phyloP scores from a whole-genome alignment of 2,329 filamentous ascomycete species.

The Microcyclospora tardicrescens region DNA sequence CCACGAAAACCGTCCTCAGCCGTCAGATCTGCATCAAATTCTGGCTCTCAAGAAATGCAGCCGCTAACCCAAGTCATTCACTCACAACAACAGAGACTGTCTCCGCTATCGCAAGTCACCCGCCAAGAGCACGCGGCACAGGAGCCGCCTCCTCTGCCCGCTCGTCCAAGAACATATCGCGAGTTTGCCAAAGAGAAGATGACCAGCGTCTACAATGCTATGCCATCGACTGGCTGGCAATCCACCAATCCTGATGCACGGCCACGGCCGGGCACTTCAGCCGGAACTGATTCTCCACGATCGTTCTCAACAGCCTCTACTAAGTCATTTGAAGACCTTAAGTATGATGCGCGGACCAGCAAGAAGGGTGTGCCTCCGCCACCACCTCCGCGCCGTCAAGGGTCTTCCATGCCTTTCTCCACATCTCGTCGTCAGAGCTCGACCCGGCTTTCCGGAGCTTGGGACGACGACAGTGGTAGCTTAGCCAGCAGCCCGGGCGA shows the following conservation, averaged over 20 bases:
- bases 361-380: slow-evolving; percentile 7
- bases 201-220: slow-evolving; percentile 2
- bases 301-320: slow-evolving; percentile 2
- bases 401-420: slow-evolving; percentile 17
- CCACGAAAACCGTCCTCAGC: slow-evolving; percentile 24
- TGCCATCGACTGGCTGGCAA: slow-evolving; percentile 5
- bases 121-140: slow-evolving; percentile 16
- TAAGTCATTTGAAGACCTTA: slow-evolving; percentile 4
- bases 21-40: slow-evolving; percentile 13
- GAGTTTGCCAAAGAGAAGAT: slow-evolving; percentile 11
- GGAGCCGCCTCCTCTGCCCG: slow-evolving; percentile 16
- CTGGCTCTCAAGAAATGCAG: neutral
- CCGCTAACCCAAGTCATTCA: slow-evolving; percentile 2
- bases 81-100: slow-evolving; percentile 14
- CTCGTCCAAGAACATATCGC: slow-evolving; percentile 19
- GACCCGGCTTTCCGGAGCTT: slow-evolving; percentile 23
- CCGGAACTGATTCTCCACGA: slow-evolving; percentile 1
- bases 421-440: slow-evolving; percentile 9
- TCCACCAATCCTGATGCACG: slow-evolving; percentile 3
- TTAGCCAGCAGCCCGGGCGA: slow-evolving; percentile 21
- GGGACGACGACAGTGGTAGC: slow-evolving; percentile 8
- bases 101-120: slow-evolving; percentile 22
- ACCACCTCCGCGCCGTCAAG: slow-evolving; percentile 2
- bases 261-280: neutral
- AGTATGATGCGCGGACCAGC: neutral